A percentile compares a stretch with the other conserved stretches of the same genome.
phyloP scores from a whole-genome alignment of 371 early-diverging fungal genomes.

The Mucor piriformis region DNA sequence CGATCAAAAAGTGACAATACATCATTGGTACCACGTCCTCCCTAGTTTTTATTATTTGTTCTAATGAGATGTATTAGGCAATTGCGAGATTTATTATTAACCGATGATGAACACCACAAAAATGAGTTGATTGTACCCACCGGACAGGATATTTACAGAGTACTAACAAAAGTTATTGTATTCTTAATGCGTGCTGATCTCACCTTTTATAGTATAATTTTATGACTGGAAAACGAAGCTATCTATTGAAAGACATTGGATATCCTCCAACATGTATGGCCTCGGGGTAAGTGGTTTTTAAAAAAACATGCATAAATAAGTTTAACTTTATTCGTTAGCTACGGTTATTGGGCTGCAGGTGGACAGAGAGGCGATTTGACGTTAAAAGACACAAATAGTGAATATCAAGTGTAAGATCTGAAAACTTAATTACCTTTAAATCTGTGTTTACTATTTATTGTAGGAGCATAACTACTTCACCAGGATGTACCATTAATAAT shows the following conservation, averaged over 20 bases:
- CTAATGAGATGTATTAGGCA: no score
- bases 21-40: slow-evolving; percentile 66
- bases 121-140: slow-evolving; percentile 42
- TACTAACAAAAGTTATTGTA: no score
- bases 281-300: slow-evolving; percentile 49
- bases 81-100: slow-evolving; percentile 84
- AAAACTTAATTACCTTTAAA: background rate
- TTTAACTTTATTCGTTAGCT: no score
- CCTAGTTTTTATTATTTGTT: no score
- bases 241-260: slow-evolving; percentile 59
- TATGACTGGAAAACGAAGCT: slow-evolving; percentile 44
- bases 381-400: slow-evolving; percentile 72
- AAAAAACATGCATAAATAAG: no score
- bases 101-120: slow-evolving; percentile 50
- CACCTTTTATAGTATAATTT: slow-evolving; percentile 67
- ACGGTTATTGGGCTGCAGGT: slow-evolving; percentile 87
- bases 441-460: background rate
- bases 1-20: slow-evolving; percentile 61
- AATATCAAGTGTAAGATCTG: slow-evolving; percentile 59
- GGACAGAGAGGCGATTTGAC: slow-evolving; percentile 89
- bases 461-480: slow-evolving; percentile 73
- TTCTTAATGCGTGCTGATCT: no score
- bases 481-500: slow-evolving; percentile 91
- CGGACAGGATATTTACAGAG: slow-evolving; percentile 39
- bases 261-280: slow-evolving; percentile 87